phyloP scores from a whole-genome alignment of 768 basidiomycete genomes.

The Psilocybe subaeruginosa region DNA sequence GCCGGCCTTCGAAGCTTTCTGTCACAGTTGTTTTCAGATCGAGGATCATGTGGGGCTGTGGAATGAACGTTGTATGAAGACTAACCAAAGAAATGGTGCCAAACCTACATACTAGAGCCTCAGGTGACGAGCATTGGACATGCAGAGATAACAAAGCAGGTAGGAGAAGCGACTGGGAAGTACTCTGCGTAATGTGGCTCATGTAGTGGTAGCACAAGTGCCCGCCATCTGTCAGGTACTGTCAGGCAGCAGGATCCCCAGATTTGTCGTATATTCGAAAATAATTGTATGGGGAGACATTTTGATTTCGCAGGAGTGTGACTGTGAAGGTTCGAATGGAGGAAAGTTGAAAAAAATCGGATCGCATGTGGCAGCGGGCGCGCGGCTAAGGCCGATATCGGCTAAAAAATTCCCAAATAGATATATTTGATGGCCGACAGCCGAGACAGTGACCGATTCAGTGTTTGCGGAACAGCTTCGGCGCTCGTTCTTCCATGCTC shows the following conservation, averaged over 20 bases:
- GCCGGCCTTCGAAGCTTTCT: conserved; percentile 9
- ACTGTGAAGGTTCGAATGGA: neutral
- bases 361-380: neutral
- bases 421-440: neutral
- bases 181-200: neutral
- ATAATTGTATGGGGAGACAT: neutral
- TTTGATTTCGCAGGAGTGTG: neutral
- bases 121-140: neutral
- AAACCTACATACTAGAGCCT: neutral
- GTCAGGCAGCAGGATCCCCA: neutral
- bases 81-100: neutral
- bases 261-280: neutral
- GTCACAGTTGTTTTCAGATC: neutral
- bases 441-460: neutral
- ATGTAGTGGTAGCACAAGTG: neutral
- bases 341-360: neutral
- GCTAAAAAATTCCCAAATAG: neutral
- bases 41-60: conserved; percentile 6
- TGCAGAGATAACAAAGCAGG: neutral
- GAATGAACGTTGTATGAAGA: neutral
- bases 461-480: neutral
- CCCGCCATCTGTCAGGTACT: neutral
- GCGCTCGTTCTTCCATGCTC: neutral
- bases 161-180: neutral
- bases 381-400: neutral